A percentile compares a stretch with the other conserved stretches of the same genome.
Evolutionary conservation across 1,284 basidiomycete genomes (phyloP).

Genomic region (Athelia sp.): DNA sequence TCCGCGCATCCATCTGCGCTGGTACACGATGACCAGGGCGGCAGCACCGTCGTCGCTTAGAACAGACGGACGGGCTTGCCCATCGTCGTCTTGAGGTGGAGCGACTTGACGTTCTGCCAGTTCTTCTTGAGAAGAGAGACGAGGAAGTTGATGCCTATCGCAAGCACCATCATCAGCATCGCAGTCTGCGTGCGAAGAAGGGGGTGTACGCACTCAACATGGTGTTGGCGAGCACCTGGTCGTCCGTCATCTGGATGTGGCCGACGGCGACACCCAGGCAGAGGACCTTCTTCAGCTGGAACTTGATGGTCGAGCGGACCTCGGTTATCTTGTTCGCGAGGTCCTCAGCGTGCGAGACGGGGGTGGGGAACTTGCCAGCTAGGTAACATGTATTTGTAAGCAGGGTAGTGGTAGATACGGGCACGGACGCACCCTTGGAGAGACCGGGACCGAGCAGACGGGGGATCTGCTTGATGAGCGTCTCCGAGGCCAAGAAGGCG

Average conservation of each 20-base stretch:
- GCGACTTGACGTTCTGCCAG: slow-evolving; percentile 99
- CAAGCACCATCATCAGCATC: no score
- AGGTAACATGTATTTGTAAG: no score
- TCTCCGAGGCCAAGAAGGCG: slow-evolving; percentile 96
- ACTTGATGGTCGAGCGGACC: slow-evolving; percentile 98
- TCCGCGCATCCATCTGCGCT: slow-evolving; percentile 4
- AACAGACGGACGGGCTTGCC: slow-evolving; percentile 95
- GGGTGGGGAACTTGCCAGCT: slow-evolving; percentile 99
- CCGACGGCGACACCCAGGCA: slow-evolving; percentile 99
- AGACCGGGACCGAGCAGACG: slow-evolving; percentile 99
- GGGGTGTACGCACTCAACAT: slow-evolving; percentile 75
- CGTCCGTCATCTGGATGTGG: slow-evolving; percentile 96
- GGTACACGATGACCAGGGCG: slow-evolving; percentile 4
- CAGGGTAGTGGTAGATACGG: no score
- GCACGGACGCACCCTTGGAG: slow-evolving; percentile 85
- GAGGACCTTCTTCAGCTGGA: slow-evolving; percentile 99
- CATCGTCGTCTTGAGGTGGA: slow-evolving; percentile 99
- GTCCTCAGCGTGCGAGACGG: slow-evolving; percentile 92
- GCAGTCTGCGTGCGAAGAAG: background rate
- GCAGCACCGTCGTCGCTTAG: no score
- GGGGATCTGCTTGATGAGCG: slow-evolving; percentile 99
- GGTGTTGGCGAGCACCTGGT: slow-evolving; percentile 95
- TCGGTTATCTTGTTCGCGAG: slow-evolving; percentile 90
- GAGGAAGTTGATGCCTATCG: slow-evolving; percentile 74
- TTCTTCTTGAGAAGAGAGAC: slow-evolving; percentile 88